Evolutionary conservation across 2,329 filamentous ascomycete genomes (phyloP).

Genomic region (Geosmithia morbida): DNA sequence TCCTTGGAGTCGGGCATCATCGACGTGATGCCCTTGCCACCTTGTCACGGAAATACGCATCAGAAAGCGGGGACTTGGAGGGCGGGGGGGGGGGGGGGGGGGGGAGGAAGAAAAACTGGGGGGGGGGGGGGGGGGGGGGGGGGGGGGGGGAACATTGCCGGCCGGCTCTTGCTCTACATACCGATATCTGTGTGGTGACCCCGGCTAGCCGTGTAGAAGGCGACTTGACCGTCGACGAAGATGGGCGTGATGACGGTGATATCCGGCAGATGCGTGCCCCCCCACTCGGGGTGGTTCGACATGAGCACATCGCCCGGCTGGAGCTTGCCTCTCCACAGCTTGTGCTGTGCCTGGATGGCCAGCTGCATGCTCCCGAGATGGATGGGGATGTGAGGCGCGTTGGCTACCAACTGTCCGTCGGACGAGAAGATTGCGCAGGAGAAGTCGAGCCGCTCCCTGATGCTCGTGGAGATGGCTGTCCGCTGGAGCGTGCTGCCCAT

Average conservation of each 20-base stretch:
- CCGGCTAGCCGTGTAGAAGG: constrained; percentile 22
- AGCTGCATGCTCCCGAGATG: constrained; percentile 27
- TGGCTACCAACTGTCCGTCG: constrained; percentile 23
- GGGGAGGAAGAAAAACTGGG: too few relatives aligned
- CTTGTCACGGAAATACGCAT: not conserved
- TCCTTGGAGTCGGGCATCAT: constrained; percentile 26
- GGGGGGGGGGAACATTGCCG: too few relatives aligned
- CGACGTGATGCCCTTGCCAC: constrained; percentile 20
- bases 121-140: too few relatives aligned
- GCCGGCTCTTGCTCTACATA: not conserved
- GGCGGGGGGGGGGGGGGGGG: too few relatives aligned
- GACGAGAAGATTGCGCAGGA: constrained; percentile 26
- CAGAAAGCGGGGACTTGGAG: too few relatives aligned
- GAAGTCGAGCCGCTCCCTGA: constrained; percentile 27
- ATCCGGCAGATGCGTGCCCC: constrained; percentile 24
- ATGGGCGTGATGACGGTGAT: constrained; percentile 25
- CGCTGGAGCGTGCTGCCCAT: constrained; percentile 42
- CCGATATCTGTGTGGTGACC: constrained; percentile 24
- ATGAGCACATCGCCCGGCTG: constrained; percentile 22
- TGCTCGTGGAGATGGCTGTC: constrained; percentile 35
- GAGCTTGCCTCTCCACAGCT: constrained; percentile 16
- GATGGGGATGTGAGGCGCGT: constrained; percentile 24
- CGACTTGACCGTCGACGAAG: constrained; percentile 15
- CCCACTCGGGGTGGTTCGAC: constrained; percentile 22
- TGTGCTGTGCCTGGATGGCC: constrained; percentile 21